Percentiles rank a stretch among this genome's conserved stretches.
These are phyloP conservation scores for Aphanoascus verrucosus DNA, from an alignment of 2,329 filamentous ascomycete genomes.

Conservation along the genomic window DNA sequence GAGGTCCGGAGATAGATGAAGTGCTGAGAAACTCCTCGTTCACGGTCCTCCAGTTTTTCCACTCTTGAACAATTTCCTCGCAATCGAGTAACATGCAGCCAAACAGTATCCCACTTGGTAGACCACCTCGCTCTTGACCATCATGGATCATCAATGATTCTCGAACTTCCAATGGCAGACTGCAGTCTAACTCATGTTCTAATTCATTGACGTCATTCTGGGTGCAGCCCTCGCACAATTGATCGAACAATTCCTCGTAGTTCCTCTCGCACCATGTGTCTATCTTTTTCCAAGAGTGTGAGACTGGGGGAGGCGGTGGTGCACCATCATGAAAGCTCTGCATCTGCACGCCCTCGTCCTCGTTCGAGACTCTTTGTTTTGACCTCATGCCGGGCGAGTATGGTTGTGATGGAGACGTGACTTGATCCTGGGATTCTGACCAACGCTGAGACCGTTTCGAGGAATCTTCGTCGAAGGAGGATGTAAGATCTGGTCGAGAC, in stretches of 20 bases:
- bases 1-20: constrained; percentile 40
- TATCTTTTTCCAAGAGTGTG: constrained; percentile 88
- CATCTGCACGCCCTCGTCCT: constrained; percentile 71
- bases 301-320: constrained; percentile 76
- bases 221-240: constrained; percentile 84
- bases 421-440: constrained; percentile 45
- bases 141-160: constrained; percentile 87
- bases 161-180: constrained; percentile 81
- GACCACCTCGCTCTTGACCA: constrained; percentile 89
- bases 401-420: constrained; percentile 53
- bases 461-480: constrained; percentile 65
- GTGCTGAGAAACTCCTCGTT: constrained; percentile 76
- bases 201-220: constrained; percentile 93
- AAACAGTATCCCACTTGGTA: constrained; percentile 86
- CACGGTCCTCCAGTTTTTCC: constrained; percentile 90
- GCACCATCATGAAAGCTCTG: constrained; percentile 88
- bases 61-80: constrained; percentile 95
- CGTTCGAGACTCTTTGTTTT: constrained; percentile 48
- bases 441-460: constrained; percentile 50
- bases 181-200: constrained; percentile 90
- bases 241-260: constrained; percentile 88
- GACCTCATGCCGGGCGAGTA: constrained; percentile 86
- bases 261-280: constrained; percentile 90
- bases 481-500: constrained; percentile 72
- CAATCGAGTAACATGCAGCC: constrained; percentile 92